Conservation (phyloP, 2,329 filamentous ascomycete species). For the Apiospora saccharicola region DNA sequence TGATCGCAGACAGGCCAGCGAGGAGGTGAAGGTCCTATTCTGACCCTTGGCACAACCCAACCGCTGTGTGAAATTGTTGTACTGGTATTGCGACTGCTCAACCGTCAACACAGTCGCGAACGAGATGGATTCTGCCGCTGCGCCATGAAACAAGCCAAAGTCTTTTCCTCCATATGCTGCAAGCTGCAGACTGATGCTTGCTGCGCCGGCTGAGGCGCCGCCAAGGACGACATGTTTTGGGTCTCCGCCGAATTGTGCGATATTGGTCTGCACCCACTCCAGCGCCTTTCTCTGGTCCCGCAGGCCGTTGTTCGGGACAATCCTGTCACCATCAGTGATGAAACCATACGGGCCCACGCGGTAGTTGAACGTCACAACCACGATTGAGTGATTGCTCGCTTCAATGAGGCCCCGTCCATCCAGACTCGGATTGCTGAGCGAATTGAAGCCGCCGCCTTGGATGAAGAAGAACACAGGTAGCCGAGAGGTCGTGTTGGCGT, state of each 20-base stretch:
- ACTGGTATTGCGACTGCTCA: conserved; percentile 59
- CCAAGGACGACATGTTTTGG: conserved; percentile 72
- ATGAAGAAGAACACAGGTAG: conserved; percentile 70
- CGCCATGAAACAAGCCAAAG: conserved; percentile 58
- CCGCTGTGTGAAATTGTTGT: conserved; percentile 54
- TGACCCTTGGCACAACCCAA: conserved; percentile 45
- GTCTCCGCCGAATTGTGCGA: conserved; percentile 72
- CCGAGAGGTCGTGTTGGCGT: conserved; percentile 54
- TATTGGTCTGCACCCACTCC: conserved; percentile 73
- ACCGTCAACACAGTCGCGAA: conserved; percentile 57
- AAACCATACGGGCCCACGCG: conserved; percentile 79
- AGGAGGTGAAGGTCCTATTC: conserved; percentile 39
- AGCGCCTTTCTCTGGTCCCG: conserved; percentile 74
- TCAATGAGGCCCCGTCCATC: conserved; percentile 68
- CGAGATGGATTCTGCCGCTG: conserved; percentile 58
- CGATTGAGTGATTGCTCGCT: conserved; percentile 65
- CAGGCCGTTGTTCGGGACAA: conserved; percentile 72
- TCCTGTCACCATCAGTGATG: conserved; percentile 63
- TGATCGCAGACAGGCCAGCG: conserved; percentile 54
- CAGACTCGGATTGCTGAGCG: conserved; percentile 56
- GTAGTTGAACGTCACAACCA: conserved; percentile 80
- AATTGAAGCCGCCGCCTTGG: conserved; percentile 68
- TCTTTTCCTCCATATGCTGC: conserved; percentile 60
- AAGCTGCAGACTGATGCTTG: conserved; percentile 70
- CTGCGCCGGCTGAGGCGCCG: conserved; percentile 73